phyloP scores from a whole-genome alignment of 345 rosid genomes.

The Populus alba region DNA sequence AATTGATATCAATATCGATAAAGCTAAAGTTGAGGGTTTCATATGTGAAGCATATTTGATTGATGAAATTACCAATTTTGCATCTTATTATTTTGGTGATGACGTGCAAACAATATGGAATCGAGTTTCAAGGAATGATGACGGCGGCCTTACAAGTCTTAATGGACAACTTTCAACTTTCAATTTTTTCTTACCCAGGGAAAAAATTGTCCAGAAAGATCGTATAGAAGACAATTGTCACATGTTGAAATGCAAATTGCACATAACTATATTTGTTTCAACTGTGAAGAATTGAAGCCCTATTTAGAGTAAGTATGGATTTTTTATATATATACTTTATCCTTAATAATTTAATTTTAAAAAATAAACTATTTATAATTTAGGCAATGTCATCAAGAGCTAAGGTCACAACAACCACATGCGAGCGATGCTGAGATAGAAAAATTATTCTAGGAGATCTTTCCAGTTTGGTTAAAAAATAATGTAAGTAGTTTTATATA shows the following conservation, averaged over 20 bases:
- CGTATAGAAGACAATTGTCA: neutral
- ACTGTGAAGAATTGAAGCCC: neutral
- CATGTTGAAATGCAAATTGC: neutral
- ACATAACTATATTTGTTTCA: neutral
- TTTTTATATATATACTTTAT: neutral
- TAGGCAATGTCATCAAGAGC: too few species aligned
- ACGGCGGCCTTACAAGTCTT: neutral
- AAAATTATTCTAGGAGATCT: too few species aligned
- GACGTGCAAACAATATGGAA: neutral
- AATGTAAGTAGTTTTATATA: too few species aligned
- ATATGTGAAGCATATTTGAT: too few species aligned
- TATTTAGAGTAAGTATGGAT: neutral
- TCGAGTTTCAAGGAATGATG: neutral
- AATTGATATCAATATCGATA: neutral
- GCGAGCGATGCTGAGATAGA: too few species aligned
- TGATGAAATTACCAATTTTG: neutral
- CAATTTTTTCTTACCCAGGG: neutral
- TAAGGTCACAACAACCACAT: too few species aligned
- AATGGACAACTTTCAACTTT: neutral
- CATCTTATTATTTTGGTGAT: neutral
- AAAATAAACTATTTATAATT: neutral
- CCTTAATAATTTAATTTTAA: neutral
- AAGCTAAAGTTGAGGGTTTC: too few species aligned
- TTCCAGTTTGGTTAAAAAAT: too few species aligned
- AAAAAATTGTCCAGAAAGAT: neutral